Base-by-base conservation (phyloP, 2,329 filamentous ascomycete genomes). In the Fusarium concolor region DNA sequence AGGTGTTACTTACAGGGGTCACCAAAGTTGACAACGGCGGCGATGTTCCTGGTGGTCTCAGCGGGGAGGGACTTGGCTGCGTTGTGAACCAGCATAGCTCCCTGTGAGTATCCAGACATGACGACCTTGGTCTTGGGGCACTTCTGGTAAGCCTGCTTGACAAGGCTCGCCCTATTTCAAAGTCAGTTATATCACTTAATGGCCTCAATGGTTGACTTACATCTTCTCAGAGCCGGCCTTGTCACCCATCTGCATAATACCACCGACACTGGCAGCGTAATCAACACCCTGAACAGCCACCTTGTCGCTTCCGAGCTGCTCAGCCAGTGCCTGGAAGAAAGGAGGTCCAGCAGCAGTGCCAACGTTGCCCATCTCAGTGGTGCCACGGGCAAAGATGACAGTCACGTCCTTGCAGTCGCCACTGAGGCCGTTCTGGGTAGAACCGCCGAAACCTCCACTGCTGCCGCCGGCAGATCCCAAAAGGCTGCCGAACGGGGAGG, bases 361-460 rank as follows among this genome's bases (percentile, higher is more conserved):
- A 49, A 88, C 82, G 67, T 86, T 87, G 39, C 84, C 85, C 2
- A 65, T 35, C 74, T 87, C 84, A 8, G 80, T 82, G 6, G 85
- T 87, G 10, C 86, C 86, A 18, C 86, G 82, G n/a, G 86, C 86
- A 67, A 85, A 88, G 68, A 88, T 82, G 51, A 88, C 75, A 10
- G 84, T 87, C 63, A 85, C 79, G 31, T 62, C 66, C 56, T 74
- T 74, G 66, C 71, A 74, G 9, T 49, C 70, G 10, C 71, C 71
- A 4, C 44, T 57, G 47, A 74, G 71, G 3, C 62, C 71, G 60
- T 74, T 74, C 58, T 66, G 68, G 2, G 70, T 71, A n/a, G 57
- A 65, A 45, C 70, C 50, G 6, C 57, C 54, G 31, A 71, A 56
- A 28, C 56, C 53, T 3, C 55, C 47, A 9, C 41, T 33, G 7